These are phyloP conservation scores for Neurospora sp. DNA, from an alignment of 495 filamentous ascomycete genomes.

Conservation along the genomic window DNA sequence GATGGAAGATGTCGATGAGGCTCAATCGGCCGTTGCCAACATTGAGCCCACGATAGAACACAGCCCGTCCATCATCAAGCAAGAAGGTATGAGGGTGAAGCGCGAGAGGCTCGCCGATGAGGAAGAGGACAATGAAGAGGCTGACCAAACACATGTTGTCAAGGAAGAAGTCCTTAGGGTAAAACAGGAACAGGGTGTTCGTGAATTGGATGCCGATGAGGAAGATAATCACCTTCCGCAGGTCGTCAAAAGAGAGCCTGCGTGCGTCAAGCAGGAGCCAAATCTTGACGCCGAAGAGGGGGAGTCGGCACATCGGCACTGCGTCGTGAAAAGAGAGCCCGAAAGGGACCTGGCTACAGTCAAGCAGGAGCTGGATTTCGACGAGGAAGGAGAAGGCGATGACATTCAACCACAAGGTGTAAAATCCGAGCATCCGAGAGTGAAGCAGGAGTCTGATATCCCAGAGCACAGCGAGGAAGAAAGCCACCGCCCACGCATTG, in stretches of 20 bases:
- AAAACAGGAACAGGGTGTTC: not conserved
- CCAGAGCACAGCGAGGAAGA: not conserved
- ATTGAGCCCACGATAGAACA: not conserved
- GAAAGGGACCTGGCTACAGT: not conserved
- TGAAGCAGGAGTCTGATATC: not conserved
- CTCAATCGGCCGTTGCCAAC: not conserved
- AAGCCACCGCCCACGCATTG: not conserved
- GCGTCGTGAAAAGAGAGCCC: not conserved
- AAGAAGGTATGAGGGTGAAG: not conserved
- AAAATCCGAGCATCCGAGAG: not conserved
- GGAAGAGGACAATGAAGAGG: not conserved
- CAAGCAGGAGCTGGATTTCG: not conserved
- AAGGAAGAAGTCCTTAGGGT: not conserved
- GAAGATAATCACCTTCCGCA: not conserved
- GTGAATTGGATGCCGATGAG: not conserved
- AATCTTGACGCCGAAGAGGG: not conserved
- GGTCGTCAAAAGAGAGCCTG: not conserved
- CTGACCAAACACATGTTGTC: not conserved
- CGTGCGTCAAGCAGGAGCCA: not conserved
- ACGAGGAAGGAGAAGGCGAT: not conserved
- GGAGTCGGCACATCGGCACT: not conserved
- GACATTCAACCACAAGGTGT: not conserved
- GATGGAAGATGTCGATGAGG: not conserved
- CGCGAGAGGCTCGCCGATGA: not conserved
- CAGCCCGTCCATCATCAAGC: not conserved